These are phyloP conservation scores for Streptanthus diversifolius DNA, from an alignment of 345 rosid genomes.

Conservation along the genomic window DNA sequence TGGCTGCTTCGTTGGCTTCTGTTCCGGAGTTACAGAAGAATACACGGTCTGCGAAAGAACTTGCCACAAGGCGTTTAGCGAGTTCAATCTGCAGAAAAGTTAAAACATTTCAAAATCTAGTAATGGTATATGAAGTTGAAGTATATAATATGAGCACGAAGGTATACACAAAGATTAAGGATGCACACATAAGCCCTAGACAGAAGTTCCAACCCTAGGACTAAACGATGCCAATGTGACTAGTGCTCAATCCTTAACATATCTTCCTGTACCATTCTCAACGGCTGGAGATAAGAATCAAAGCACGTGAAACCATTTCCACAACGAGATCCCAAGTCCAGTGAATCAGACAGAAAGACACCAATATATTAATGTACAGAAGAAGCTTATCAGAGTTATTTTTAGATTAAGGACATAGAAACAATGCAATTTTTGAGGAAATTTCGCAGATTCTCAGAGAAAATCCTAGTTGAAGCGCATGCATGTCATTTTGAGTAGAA, in stretches of 20 bases:
- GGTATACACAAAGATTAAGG: not conserved
- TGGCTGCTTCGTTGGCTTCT: slow-evolving; percentile 96
- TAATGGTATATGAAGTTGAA: not conserved
- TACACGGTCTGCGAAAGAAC: slow-evolving; percentile 78
- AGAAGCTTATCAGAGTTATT: not conserved
- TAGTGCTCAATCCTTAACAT: not conserved
- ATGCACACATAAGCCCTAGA: not conserved
- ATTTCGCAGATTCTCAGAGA: not conserved
- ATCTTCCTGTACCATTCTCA: not conserved
- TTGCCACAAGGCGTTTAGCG: slow-evolving; percentile 66
- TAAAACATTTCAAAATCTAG: not conserved
- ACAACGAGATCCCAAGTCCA: not conserved
- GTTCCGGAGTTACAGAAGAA: slow-evolving; percentile 90
- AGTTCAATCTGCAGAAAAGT: slow-evolving; percentile 59
- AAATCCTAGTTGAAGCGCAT: not conserved
- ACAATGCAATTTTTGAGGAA: not conserved
- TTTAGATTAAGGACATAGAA: not conserved
- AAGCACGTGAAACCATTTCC: not conserved
- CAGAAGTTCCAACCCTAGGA: not conserved
- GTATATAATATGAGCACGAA: not conserved
- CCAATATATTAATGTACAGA: not conserved
- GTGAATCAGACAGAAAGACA: not conserved
- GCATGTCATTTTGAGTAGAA: not conserved
- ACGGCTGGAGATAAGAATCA: not conserved
- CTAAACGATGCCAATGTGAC: not conserved